Evolutionary conservation across 2,329 filamentous ascomycete species (phyloP).

Genomic region (Diaporthe citrichinensis): DNA sequence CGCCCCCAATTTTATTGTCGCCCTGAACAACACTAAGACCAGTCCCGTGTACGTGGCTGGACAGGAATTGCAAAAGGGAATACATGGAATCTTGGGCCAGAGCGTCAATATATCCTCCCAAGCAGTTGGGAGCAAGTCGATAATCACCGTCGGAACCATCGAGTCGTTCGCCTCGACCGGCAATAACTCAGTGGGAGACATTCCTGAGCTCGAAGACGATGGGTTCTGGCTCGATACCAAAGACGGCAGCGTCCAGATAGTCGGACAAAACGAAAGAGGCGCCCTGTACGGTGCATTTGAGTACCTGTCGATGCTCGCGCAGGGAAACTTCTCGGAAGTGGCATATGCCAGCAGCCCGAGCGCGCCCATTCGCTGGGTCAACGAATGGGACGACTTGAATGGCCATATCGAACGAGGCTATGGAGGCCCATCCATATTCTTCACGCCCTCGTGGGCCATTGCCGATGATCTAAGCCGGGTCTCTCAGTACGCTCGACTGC

Average conservation of each 20-base stretch:
- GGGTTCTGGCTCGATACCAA: slow-evolving; percentile 73
- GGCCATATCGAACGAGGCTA: slow-evolving; percentile 78
- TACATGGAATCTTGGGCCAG: slow-evolving; percentile 70
- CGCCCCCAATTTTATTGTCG: slow-evolving; percentile 64
- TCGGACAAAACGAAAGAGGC: slow-evolving; percentile 76
- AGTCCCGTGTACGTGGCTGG: slow-evolving; percentile 73
- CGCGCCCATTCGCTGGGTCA: slow-evolving; percentile 77
- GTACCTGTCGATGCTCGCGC: slow-evolving; percentile 75
- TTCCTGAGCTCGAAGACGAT: slow-evolving; percentile 63
- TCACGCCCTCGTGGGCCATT: slow-evolving; percentile 62
- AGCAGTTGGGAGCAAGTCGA: slow-evolving; percentile 43
- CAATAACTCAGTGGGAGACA: slow-evolving; percentile 48
- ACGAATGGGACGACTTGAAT: slow-evolving; percentile 81
- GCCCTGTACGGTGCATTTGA: slow-evolving; percentile 79
- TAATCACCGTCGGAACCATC: slow-evolving; percentile 65
- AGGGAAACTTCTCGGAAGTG: slow-evolving; percentile 66
- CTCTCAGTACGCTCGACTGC: slow-evolving; percentile 73
- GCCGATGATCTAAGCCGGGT: slow-evolving; percentile 72
- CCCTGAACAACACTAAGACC: slow-evolving; percentile 65
- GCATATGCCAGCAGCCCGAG: slow-evolving; percentile 68
- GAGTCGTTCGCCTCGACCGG: slow-evolving; percentile 57
- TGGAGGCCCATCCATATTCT: slow-evolving; percentile 78
- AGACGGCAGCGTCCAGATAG: slow-evolving; percentile 64
- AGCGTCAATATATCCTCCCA: slow-evolving; percentile 51
- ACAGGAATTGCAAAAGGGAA: slow-evolving; percentile 69